These are phyloP conservation scores for Chlorencoelia australis DNA, from an alignment of 2,329 filamentous ascomycete species.

Conservation along the genomic window DNA sequence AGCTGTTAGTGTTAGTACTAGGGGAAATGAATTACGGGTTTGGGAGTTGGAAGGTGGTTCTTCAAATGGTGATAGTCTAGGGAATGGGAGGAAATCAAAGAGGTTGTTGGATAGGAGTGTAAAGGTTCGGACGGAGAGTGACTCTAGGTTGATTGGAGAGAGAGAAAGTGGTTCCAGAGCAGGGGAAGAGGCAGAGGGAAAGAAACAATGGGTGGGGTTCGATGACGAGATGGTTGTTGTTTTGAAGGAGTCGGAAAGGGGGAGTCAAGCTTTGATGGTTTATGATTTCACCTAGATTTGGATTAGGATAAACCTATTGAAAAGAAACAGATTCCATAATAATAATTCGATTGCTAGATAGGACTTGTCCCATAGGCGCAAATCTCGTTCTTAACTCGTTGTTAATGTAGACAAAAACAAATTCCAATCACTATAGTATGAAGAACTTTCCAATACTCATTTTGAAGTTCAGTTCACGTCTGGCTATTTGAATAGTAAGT, in stretches of 20 bases:
- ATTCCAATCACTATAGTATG: too few relatives aligned
- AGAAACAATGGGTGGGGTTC: slow-evolving; percentile 52
- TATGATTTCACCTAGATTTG: slow-evolving; percentile 52
- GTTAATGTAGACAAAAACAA: too few relatives aligned
- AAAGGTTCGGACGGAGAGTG: slow-evolving; percentile 35
- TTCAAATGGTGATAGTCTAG: too few relatives aligned
- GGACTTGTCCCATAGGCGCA: too few relatives aligned
- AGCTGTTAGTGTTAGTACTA: slow-evolving; percentile 55
- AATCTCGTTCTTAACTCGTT: too few relatives aligned
- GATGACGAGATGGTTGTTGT: slow-evolving; percentile 64
- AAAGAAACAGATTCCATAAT: too few relatives aligned
- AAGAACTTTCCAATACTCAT: too few relatives aligned
- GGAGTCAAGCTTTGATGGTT: slow-evolving; percentile 50
- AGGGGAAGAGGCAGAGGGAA: slow-evolving; percentile 5
- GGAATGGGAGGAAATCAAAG: slow-evolving; percentile 33
- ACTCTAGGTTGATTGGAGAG: neutral
- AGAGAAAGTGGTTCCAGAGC: slow-evolving; percentile 1
- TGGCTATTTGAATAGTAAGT: too few relatives aligned
- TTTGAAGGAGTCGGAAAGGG: slow-evolving; percentile 46
- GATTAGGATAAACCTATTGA: too few relatives aligned
- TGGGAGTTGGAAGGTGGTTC: slow-evolving; percentile 59
- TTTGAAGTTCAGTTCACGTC: too few relatives aligned
- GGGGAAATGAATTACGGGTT: slow-evolving; percentile 50
- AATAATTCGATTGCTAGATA: too few relatives aligned
- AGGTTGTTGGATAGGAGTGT: slow-evolving; percentile 41